Evolutionary conservation across 2,329 filamentous ascomycete species (phyloP), one percentile per base, ranked within the genome.

Genomic region (Arthrinium phaeospermum): DNA sequence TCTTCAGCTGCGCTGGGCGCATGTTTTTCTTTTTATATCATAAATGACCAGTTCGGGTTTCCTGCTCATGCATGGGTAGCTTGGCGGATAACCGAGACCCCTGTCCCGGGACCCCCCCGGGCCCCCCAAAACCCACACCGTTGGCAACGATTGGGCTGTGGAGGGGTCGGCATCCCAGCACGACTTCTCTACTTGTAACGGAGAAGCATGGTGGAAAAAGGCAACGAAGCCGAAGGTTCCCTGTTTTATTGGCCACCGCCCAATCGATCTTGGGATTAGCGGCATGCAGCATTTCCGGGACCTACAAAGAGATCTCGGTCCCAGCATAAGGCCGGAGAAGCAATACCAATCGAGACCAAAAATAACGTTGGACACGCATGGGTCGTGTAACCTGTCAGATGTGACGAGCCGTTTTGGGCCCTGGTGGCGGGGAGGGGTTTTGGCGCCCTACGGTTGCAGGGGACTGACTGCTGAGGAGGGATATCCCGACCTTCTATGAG

Each of bases 361-460:
- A 37, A 22, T 4, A 61, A 37, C 53, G 30, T 61, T 22, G 53
- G 30, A 22, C 30, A 30, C 22, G 30, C 53, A 61, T 61, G 53
- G 53, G 22, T n/a, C 2, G 53, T 61, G 53, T 61, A 61, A 37
- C 53, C 53, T 37, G 53, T 61, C 53, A 61, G 10, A 61, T 61
- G 30, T 61, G 53, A 61, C 30, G 3, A 61, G 30, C 53, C 30
- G 53, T n/a, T 1, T 22, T n/a, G 30, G 45, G 45, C 5, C 45
- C 27, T 30, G 53, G n/a, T 61, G 53, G 53, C 41, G 53, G 53
- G 13, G 53, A 30, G 16, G 6, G 37, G 8, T 41, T 61, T 61
- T 24, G 53, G 30, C 53, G 53, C 53, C 19, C 53, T 61, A 37
- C 53, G 0, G 5, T 27, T 46, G 8, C 45, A 47, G 16, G 7